phyloP scores from a whole-genome alignment of 257 asterid genomes.

The Salvia splendens region DNA sequence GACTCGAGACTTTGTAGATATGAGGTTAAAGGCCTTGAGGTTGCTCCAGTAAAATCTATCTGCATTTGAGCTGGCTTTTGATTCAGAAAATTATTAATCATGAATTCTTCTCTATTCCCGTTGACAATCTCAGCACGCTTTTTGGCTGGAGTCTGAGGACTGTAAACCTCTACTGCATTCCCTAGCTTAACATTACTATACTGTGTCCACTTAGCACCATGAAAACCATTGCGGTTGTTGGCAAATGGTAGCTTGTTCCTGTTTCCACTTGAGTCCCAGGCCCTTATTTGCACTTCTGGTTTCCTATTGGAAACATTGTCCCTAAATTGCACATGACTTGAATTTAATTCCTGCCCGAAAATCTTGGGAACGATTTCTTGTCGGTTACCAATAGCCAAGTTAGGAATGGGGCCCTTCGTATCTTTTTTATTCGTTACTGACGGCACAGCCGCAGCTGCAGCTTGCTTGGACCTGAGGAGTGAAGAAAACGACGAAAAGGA shows the following conservation, averaged over 20 bases:
- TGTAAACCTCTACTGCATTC: constrained; percentile 40
- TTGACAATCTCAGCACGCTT: constrained; percentile 37
- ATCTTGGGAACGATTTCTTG: constrained; percentile 50
- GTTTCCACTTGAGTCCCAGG: constrained; percentile 40
- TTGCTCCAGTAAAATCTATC: constrained; percentile 62
- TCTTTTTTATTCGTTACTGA: constrained; percentile 42
- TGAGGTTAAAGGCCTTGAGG: constrained; percentile 49
- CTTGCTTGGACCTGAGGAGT: constrained; percentile 50
- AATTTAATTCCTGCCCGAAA: constrained; percentile 70
- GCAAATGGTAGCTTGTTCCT: constrained; percentile 45
- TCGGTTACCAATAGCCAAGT: constrained; percentile 39
- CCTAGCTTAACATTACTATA: constrained; percentile 41
- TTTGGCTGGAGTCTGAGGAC: constrained; percentile 45
- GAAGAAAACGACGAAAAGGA: constrained; percentile 60
- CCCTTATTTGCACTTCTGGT: constrained; percentile 40
- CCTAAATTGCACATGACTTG: constrained; percentile 36
- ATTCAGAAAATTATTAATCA: constrained; percentile 46
- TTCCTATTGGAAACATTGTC: constrained; percentile 50
- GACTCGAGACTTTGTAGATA: constrained; percentile 51
- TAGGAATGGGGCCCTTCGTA: constrained; percentile 31
- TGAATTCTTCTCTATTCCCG: constrained; percentile 50
- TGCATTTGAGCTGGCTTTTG: constrained; percentile 67
- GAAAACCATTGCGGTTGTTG: constrained; percentile 50
- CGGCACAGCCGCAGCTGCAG: constrained; percentile 35
- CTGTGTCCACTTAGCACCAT: constrained; percentile 44